phyloP scores from a whole-genome alignment of 805 yeast genomes.

The Metschnikowia bowlesiae region DNA sequence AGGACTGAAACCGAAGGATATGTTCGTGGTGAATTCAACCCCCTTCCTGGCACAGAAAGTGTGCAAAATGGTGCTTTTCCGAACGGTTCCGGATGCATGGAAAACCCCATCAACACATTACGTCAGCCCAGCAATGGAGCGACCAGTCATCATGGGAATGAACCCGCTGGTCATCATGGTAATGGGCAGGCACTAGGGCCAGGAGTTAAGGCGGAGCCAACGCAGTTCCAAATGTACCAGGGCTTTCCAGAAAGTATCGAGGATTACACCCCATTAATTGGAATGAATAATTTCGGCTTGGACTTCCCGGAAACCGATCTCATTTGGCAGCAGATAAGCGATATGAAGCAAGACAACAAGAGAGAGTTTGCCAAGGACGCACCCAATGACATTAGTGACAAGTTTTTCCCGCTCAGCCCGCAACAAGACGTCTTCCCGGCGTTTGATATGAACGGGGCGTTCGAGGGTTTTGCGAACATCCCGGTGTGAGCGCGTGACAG shows the following conservation, averaged over 20 bases:
- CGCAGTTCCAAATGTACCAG: neutral
- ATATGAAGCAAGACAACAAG: slow-evolving; percentile 4
- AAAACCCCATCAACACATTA: neutral
- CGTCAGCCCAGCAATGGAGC: neutral
- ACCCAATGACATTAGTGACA: slow-evolving; percentile 2
- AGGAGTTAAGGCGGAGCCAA: neutral
- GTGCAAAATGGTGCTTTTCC: neutral
- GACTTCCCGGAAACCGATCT: slow-evolving; percentile 7
- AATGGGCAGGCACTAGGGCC: neutral
- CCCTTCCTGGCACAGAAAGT: neutral
- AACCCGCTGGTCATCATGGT: neutral
- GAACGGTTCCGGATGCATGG: neutral
- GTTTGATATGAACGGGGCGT: slow-evolving; percentile 1
- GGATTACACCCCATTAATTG: neutral
- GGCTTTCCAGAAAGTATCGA: neutral
- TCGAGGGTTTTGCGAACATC: slow-evolving; percentile 1
- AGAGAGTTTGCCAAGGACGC: neutral
- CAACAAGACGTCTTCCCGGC: slow-evolving; percentile 2
- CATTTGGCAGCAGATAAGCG: slow-evolving; percentile 9
- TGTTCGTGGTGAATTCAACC: neutral
- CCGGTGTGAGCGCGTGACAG: neutral
- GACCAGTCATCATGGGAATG: no score
- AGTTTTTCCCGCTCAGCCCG: slow-evolving; percentile 6
- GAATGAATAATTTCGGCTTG: neutral
- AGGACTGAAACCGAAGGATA: no score